Conservation (phyloP, 2,329 filamentous ascomycete species). For the Aspergillus ochraceoroseus region DNA sequence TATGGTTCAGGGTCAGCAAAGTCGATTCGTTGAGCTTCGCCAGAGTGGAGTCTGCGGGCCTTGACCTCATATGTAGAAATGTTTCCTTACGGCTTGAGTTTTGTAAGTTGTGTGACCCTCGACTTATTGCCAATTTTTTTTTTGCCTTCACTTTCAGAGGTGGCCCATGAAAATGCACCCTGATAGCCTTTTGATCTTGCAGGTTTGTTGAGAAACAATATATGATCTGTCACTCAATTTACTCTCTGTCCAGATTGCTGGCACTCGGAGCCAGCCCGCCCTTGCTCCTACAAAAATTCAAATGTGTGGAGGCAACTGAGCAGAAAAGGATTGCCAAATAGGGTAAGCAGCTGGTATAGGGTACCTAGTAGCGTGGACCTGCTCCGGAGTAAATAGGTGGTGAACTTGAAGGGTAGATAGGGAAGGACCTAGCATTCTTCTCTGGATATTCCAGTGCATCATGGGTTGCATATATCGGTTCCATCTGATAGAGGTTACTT, state of each 20-base stretch:
- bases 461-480: not conserved
- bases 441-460: not conserved
- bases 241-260: conserved; percentile 1
- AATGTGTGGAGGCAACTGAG: conserved; percentile 3
- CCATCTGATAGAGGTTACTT: not conserved
- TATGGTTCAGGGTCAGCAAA: conserved; percentile 12
- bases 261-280: conserved; percentile 4
- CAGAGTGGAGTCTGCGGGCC: conserved; percentile 19
- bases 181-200: conserved; percentile 11
- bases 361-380: too few species aligned
- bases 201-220: conserved; percentile 17
- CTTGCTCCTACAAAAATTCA: conserved; percentile 11
- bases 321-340: not conserved
- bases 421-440: too few species aligned
- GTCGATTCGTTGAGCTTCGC: conserved; percentile 13
- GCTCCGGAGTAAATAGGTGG: too few species aligned
- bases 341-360: too few species aligned
- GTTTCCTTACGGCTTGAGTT: conserved; percentile 12
- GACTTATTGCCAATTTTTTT: conserved; percentile 5
- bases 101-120: not conserved
- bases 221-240: conserved; percentile 19
- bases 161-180: conserved; percentile 11
- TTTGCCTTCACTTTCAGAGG: conserved; percentile 11
- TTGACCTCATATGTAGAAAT: conserved; percentile 20
- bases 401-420: too few species aligned